Conservation (phyloP, 768 basidiomycete species). For the Lactarius evosmus region DNA sequence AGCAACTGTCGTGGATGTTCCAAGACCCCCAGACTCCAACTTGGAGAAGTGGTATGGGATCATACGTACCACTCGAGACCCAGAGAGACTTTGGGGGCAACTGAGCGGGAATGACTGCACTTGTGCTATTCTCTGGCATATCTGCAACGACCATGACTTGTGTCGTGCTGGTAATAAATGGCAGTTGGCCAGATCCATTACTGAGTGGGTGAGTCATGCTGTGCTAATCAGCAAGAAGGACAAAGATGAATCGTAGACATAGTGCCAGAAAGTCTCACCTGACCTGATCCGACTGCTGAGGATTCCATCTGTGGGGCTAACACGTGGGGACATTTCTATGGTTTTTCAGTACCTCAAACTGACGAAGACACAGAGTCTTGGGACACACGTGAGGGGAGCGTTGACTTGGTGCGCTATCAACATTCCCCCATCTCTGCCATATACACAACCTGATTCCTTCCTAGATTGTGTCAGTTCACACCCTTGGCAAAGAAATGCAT, state of each 20-base stretch:
- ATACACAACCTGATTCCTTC: not conserved
- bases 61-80: not conserved
- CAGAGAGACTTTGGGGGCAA: not conserved
- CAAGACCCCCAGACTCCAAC: not conserved
- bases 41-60: conserved; percentile 8
- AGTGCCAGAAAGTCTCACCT: not conserved
- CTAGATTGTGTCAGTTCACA: not conserved
- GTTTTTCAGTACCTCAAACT: too few species aligned
- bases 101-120: not conserved
- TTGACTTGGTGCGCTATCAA: not conserved
- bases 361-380: too few species aligned
- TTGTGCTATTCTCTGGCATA: conserved; percentile 14
- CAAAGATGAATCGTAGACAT: too few species aligned
- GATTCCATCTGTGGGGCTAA: too few species aligned
- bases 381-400: not conserved
- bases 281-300: not conserved
- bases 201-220: too few species aligned
- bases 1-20: not conserved
- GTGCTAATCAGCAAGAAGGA: too few species aligned
- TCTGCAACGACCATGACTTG: conserved; percentile 22
- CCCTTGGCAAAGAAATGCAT: not conserved
- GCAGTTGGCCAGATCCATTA: too few species aligned
- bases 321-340: too few species aligned
- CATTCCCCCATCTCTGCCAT: too few species aligned
- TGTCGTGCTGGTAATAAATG: conserved; percentile 14